These are phyloP conservation scores for Daldinia childiae DNA, from an alignment of 495 filamentous ascomycete genomes.

Conservation along the genomic window DNA sequence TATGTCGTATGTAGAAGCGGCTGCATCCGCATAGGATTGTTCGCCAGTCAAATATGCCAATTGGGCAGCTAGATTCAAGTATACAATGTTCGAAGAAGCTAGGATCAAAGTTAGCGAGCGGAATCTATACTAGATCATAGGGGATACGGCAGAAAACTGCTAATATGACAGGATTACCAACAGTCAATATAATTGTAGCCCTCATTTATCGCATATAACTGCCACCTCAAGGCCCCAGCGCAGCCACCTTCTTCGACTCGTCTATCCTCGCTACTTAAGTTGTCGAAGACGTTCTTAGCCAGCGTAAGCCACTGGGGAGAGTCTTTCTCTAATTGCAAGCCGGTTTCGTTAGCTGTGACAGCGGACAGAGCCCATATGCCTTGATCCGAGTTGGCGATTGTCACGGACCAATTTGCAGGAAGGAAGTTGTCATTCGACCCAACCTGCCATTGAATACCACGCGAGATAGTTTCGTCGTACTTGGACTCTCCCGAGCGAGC, in stretches of 20 bases:
- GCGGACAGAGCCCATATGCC: slow-evolving; percentile 74
- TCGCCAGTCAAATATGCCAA: slow-evolving; percentile 74
- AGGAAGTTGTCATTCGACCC: slow-evolving; percentile 68
- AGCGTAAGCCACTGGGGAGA: slow-evolving; percentile 71
- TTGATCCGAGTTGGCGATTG: slow-evolving; percentile 81
- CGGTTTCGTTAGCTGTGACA: slow-evolving; percentile 72
- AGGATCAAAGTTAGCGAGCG: slow-evolving; percentile 14
- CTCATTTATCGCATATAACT: slow-evolving; percentile 73
- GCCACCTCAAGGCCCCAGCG: slow-evolving; percentile 76
- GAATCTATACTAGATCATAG: neutral
- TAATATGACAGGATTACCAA: slow-evolving; percentile 9
- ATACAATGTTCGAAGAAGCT: slow-evolving; percentile 72
- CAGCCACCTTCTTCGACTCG: slow-evolving; percentile 74
- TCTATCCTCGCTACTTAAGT: slow-evolving; percentile 56
- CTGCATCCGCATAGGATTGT: slow-evolving; percentile 73
- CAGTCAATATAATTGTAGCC: slow-evolving; percentile 86
- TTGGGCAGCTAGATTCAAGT: slow-evolving; percentile 77
- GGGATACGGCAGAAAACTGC: neutral
- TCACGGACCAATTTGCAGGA: slow-evolving; percentile 71
- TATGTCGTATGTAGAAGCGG: slow-evolving; percentile 72
- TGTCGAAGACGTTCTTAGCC: slow-evolving; percentile 77
- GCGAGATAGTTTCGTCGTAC: slow-evolving; percentile 67
- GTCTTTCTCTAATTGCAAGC: slow-evolving; percentile 62
- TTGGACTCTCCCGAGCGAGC: slow-evolving; percentile 70
- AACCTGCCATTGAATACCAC: slow-evolving; percentile 67